Conservation (phyloP, 768 basidiomycete genomes). For the Leccinum disarticulatum region DNA sequence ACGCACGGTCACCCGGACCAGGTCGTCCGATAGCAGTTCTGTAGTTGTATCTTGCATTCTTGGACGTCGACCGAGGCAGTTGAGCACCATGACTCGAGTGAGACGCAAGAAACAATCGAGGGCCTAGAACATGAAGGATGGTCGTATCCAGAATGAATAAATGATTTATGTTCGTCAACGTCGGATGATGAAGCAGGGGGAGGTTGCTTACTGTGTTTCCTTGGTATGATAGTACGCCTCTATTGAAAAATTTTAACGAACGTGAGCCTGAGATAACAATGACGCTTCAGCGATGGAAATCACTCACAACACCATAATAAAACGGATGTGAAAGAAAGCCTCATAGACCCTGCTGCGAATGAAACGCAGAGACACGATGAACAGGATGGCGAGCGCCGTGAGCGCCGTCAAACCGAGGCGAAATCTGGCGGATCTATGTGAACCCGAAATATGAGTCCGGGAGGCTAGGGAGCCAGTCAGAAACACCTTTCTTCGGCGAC, state of each 20-base stretch:
- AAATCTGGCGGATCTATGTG: constrained; percentile 21
- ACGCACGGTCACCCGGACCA: constrained; percentile 46
- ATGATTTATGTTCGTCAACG: constrained; percentile 7
- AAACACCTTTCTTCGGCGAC: background rate
- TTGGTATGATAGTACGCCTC: constrained; percentile 43
- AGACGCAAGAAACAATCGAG: constrained; percentile 52
- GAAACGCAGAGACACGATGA: constrained; percentile 47
- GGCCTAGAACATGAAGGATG: constrained; percentile 32
- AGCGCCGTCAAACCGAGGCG: constrained; percentile 37
- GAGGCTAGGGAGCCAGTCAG: constrained; percentile 5
- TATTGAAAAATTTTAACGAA: constrained; percentile 29
- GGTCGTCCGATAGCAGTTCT: constrained; percentile 44
- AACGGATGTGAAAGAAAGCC: constrained; percentile 50
- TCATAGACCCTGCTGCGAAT: constrained; percentile 50
- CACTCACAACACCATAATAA: constrained; percentile 42
- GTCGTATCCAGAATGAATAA: constrained; percentile 31
- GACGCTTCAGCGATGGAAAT: fast-evolving
- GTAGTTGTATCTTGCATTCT: constrained; percentile 36
- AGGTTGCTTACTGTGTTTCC: constrained; percentile 14
- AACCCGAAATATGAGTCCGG: background rate
- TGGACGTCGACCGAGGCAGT: constrained; percentile 34
- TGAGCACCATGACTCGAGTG: constrained; percentile 44
- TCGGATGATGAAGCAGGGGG: background rate
- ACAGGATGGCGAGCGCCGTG: constrained; percentile 43
- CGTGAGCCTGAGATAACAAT: constrained; percentile 8